phyloP scores from a whole-genome alignment of 208 protist species.

The Tetramitus jugosus region DNA sequence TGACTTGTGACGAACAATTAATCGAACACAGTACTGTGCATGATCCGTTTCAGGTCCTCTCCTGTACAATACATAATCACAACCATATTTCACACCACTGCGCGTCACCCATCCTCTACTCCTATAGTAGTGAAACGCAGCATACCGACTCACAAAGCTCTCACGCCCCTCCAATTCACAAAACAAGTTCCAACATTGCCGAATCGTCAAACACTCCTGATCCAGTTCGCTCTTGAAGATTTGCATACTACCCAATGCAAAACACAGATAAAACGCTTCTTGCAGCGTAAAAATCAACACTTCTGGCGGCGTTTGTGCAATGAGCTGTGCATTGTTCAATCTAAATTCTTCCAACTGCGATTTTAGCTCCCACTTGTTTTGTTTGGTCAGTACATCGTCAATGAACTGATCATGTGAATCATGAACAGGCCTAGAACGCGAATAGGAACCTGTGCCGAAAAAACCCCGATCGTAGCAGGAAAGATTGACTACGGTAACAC shows the following conservation, averaged over 20 bases:
- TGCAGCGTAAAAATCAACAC: conserved; percentile 2
- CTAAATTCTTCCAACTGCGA: too few relatives aligned
- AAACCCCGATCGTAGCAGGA: not conserved
- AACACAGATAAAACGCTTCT: conserved; percentile 20
- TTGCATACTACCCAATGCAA: not conserved
- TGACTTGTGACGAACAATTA: not conserved
- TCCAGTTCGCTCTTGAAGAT: not conserved
- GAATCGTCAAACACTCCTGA: not conserved
- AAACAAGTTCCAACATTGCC: conserved; percentile 10
- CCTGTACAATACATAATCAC: conserved; percentile 21
- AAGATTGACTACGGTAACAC: too few relatives aligned
- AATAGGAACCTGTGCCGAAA: not conserved
- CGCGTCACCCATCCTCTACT: conserved; percentile 6
- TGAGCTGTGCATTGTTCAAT: too few relatives aligned
- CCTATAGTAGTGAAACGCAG: conserved; percentile 12
- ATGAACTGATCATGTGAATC: too few relatives aligned
- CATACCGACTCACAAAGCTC: conserved; percentile 2
- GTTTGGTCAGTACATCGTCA: too few relatives aligned
- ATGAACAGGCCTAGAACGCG: not conserved
- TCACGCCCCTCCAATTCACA: conserved; percentile 11
- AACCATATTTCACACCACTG: conserved; percentile 16
- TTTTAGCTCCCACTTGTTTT: too few relatives aligned
- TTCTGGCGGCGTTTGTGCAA: too few relatives aligned
- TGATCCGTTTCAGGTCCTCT: not conserved
- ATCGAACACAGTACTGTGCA: not conserved